These are phyloP conservation scores for Didymosphaeria variabile DNA, from an alignment of 2,329 filamentous ascomycete genomes.

Conservation along the genomic window DNA sequence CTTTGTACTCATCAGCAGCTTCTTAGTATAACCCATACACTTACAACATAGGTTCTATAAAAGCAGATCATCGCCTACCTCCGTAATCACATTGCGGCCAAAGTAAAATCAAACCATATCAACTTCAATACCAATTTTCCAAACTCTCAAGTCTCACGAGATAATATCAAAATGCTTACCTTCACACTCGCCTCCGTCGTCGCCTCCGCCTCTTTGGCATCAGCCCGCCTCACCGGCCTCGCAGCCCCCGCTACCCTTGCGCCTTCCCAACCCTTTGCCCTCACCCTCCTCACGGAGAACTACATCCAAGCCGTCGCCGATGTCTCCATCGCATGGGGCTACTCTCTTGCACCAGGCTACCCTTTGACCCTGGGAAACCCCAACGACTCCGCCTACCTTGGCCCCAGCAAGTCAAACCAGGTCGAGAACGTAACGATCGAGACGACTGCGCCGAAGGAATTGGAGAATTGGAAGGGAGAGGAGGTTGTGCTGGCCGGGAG, in stretches of 20 bases:
- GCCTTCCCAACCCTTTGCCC: slow-evolving; percentile 49
- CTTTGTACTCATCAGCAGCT: background rate
- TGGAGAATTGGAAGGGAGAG: slow-evolving; percentile 24
- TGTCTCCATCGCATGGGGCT: slow-evolving; percentile 57
- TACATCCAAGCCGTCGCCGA: slow-evolving; percentile 59
- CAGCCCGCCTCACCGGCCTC: slow-evolving; percentile 57
- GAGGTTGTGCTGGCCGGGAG: slow-evolving; percentile 31
- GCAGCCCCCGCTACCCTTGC: slow-evolving; percentile 53
- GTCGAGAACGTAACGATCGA: slow-evolving; percentile 34
- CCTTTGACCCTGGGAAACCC: slow-evolving; percentile 42
- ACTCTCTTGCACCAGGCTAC: slow-evolving; percentile 33
- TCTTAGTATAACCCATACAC: background rate
- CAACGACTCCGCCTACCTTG: slow-evolving; percentile 48
- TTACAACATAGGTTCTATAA: background rate
- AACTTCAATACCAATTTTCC: background rate
- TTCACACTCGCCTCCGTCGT: slow-evolving; percentile 27
- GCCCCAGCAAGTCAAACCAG: slow-evolving; percentile 40
- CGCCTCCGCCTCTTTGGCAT: slow-evolving; percentile 28
- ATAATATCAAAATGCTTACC: slow-evolving; percentile 27
- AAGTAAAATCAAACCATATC: background rate
- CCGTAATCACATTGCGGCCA: background rate
- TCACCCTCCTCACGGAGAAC: slow-evolving; percentile 52
- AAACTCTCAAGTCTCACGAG: background rate
- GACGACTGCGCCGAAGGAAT: slow-evolving; percentile 23
- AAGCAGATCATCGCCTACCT: background rate